A percentile compares a stretch with the other conserved stretches of the same genome.
These are phyloP conservation scores for Russula brevipes DNA, from an alignment of 768 basidiomycete genomes.

Conservation along the genomic window DNA sequence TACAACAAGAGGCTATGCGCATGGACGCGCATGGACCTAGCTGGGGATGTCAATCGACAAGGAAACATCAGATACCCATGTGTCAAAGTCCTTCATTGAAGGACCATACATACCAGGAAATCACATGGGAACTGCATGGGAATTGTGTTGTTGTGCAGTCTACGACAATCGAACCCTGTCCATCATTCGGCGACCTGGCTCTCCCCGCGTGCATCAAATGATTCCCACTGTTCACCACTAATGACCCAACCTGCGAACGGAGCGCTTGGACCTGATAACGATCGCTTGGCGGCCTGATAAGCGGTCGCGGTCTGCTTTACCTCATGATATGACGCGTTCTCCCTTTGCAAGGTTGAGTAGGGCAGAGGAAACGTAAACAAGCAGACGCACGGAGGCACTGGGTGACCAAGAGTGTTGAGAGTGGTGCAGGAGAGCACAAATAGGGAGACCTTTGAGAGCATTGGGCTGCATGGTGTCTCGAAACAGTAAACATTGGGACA, in stretches of 20 bases:
- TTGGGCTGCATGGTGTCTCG: conserved; percentile 38
- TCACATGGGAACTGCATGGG: background rate
- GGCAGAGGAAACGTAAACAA: background rate
- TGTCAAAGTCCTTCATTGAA: background rate
- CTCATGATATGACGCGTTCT: conserved; percentile 40
- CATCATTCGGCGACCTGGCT: background rate
- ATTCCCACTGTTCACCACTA: conserved; percentile 51
- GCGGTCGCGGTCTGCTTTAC: conserved; percentile 39
- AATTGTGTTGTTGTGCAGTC: no score
- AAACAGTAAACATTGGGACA: background rate
- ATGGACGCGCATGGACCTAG: no score
- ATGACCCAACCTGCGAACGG: conserved; percentile 61
- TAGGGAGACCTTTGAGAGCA: conserved; percentile 49
- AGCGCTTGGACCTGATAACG: conserved; percentile 40
- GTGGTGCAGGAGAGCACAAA: conserved; percentile 42
- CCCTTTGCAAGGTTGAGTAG: conserved; percentile 10
- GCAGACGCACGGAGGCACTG: conserved; percentile 20
- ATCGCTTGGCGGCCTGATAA: conserved; percentile 50
- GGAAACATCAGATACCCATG: background rate
- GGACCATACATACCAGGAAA: background rate
- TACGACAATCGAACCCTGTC: background rate
- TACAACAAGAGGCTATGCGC: no score
- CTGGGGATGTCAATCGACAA: no score
- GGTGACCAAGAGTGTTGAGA: conserved; percentile 20
- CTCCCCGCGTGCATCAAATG: conserved; percentile 35